Conservation (phyloP, 371 early-diverging fungal genomes). For the Syncephalis fuscata region DNA sequence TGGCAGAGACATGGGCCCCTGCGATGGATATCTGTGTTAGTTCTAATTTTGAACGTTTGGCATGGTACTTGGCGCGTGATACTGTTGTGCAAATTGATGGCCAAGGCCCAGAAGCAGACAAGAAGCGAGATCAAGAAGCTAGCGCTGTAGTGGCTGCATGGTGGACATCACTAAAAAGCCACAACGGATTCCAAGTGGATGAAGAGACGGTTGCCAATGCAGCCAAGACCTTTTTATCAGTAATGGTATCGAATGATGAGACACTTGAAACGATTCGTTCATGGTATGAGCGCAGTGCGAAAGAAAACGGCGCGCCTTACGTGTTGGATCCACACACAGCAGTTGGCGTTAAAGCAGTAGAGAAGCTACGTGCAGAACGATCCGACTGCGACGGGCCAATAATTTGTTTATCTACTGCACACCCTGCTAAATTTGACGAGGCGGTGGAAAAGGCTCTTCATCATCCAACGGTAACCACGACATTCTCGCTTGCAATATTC, state of each 20-base stretch:
- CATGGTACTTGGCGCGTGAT: slow-evolving; percentile 76
- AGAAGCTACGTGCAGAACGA: slow-evolving; percentile 15
- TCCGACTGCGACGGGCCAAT: slow-evolving; percentile 13
- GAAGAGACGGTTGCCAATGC: slow-evolving; percentile 41
- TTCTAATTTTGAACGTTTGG: slow-evolving; percentile 91
- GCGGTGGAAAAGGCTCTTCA: slow-evolving; percentile 71
- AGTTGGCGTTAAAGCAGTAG: slow-evolving; percentile 80
- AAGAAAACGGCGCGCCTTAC: slow-evolving; percentile 31
- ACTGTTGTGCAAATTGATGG: slow-evolving; percentile 12
- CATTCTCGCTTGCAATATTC: slow-evolving; percentile 24
- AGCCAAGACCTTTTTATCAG: slow-evolving; percentile 55
- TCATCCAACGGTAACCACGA: slow-evolving; percentile 28
- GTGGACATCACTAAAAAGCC: slow-evolving; percentile 64
- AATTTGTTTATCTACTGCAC: slow-evolving; percentile 82
- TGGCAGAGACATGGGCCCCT: slow-evolving; percentile 74
- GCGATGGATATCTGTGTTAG: slow-evolving; percentile 95
- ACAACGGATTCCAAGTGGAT: slow-evolving; percentile 55
- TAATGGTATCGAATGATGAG: slow-evolving; percentile 50
- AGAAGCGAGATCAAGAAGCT: slow-evolving; percentile 25
- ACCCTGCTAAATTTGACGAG: slow-evolving; percentile 91
- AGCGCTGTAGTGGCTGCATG: slow-evolving; percentile 40
- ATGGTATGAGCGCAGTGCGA: slow-evolving; percentile 33
- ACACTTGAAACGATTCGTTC: slow-evolving; percentile 56
- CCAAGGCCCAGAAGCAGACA: slow-evolving; percentile 13
- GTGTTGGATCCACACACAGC: slow-evolving; percentile 94